Base-by-base conservation (phyloP, 345 rosid species). In the Eucalyptus grandis region DNA sequence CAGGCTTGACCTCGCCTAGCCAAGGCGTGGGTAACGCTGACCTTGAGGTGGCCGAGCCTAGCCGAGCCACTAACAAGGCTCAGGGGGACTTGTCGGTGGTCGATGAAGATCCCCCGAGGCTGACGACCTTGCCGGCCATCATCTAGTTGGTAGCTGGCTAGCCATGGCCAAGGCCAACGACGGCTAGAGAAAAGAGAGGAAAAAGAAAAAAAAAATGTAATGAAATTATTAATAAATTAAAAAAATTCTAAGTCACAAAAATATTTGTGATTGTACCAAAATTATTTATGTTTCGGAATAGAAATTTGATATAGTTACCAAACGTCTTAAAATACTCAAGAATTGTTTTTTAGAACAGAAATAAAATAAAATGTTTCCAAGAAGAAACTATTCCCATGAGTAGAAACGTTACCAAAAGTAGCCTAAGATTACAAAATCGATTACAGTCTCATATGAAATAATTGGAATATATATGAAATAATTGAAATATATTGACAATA, bases 1-100 rank as follows among this genome's bases (percentile, higher is more conserved):
- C 1, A 53, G 58, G 58, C 58, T 53, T 5, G 1, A 53, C 11
- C 58, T 53, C 1, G 0, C 11, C 0, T 0, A 0, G 5, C 2
- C 1, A 1, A 21, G 26, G 58, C 11, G 1, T 4, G 26, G 11
- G 2, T 5, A 8, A 53, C 1, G 0, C 1, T 8, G 2, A 21
- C 0, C 58, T 53, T 0, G 26, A 4, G 5, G 58, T 53, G 58
- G 26, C 24, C 5, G 10, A 2, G 11, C 58, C 58, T 53, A 19
- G 26, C 1, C 11, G 0, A 53, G 24, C 11, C 56, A 19, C 0
- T 1, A 5, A 19, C 26, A 4, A 53, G 26, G 58, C 58, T 53
- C 1, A 1, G 2, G 58, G 24, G 58, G 58, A 53, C 58, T 11
- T 53, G 5, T 0, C 4, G 2, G 10, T 19, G 58, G 24, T 10